phyloP scores from a whole-genome alignment of 2,329 filamentous ascomycete species.

The Penicillium sp. region DNA sequence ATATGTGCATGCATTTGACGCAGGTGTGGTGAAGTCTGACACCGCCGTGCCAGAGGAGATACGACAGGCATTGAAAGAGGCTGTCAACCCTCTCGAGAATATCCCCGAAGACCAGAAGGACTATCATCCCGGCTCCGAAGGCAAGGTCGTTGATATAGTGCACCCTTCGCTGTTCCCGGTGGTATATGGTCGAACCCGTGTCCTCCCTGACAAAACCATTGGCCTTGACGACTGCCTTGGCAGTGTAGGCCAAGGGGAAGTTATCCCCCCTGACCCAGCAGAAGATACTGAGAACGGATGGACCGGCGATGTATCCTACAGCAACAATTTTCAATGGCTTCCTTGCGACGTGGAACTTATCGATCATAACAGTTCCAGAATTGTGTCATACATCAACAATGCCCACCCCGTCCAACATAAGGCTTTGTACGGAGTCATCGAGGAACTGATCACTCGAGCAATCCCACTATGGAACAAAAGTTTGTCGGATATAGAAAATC shows the following conservation, averaged over 20 bases:
- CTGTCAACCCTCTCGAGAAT: slow-evolving; percentile 55
- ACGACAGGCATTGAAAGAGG: slow-evolving; percentile 47
- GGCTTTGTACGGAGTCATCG: slow-evolving; percentile 40
- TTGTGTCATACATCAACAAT: slow-evolving; percentile 4
- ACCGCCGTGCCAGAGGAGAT: slow-evolving; percentile 45
- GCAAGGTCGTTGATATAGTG: slow-evolving; percentile 64
- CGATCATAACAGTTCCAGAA: slow-evolving; percentile 1
- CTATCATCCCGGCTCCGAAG: slow-evolving; percentile 63
- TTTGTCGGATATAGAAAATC: slow-evolving; percentile 7
- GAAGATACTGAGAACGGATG: neutral
- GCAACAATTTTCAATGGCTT: slow-evolving; percentile 51
- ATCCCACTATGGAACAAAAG: slow-evolving; percentile 52
- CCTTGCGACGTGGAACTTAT: slow-evolving; percentile 41
- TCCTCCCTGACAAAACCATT: slow-evolving; percentile 24
- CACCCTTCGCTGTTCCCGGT: slow-evolving; percentile 59
- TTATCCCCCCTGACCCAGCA: neutral
- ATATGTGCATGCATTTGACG: slow-evolving; percentile 49
- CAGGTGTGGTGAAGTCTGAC: slow-evolving; percentile 58
- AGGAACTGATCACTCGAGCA: slow-evolving; percentile 38
- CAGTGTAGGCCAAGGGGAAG: slow-evolving; percentile 17
- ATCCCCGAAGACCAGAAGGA: slow-evolving; percentile 58
- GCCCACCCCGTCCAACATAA: slow-evolving; percentile 39
- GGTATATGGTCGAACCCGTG: slow-evolving; percentile 31
- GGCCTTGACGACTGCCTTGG: slow-evolving; percentile 27
- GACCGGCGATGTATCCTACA: slow-evolving; percentile 16